These are phyloP conservation scores for Dillenia suffruticosa DNA, from an alignment of 164 flowering plant species.

Conservation along the genomic window DNA sequence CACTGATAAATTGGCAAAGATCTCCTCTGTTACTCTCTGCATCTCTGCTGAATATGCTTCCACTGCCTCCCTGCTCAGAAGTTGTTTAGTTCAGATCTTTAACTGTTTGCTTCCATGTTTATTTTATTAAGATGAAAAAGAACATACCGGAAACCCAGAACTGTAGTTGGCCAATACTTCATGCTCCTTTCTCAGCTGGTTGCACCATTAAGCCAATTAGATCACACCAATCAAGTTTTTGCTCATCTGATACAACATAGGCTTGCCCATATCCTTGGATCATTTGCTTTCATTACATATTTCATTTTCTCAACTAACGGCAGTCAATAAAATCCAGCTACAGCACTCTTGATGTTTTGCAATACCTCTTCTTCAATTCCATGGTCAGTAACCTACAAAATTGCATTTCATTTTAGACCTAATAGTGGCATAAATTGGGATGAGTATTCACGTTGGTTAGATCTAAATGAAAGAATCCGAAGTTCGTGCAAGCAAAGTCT, in stretches of 20 bases:
- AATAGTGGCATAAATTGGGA: background rate
- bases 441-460: background rate
- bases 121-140: background rate
- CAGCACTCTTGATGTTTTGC: slow-evolving; percentile 11
- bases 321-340: slow-evolving; percentile 16
- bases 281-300: slow-evolving; percentile 16
- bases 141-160: slow-evolving; percentile 12
- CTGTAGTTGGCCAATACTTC: slow-evolving; percentile 16
- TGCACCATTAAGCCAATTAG: slow-evolving; percentile 7
- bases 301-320: slow-evolving; percentile 20
- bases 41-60: slow-evolving; percentile 23
- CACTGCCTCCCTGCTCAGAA: slow-evolving; percentile 19
- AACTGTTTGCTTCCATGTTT: no score
- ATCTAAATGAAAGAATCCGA: slow-evolving; percentile 22
- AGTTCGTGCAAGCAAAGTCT: slow-evolving; percentile 18
- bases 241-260: slow-evolving; percentile 16
- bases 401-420: background rate
- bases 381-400: slow-evolving; percentile 19
- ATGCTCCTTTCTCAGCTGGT: slow-evolving; percentile 11
- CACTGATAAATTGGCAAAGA: slow-evolving; percentile 16
- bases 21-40: slow-evolving; percentile 11
- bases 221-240: slow-evolving; percentile 22
- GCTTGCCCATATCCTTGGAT: slow-evolving; percentile 26
- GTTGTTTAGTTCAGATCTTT: background rate
- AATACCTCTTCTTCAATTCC: slow-evolving; percentile 15